phyloP scores from a whole-genome alignment of 148 eudicot species.

The Chenopodium berlandieri region DNA sequence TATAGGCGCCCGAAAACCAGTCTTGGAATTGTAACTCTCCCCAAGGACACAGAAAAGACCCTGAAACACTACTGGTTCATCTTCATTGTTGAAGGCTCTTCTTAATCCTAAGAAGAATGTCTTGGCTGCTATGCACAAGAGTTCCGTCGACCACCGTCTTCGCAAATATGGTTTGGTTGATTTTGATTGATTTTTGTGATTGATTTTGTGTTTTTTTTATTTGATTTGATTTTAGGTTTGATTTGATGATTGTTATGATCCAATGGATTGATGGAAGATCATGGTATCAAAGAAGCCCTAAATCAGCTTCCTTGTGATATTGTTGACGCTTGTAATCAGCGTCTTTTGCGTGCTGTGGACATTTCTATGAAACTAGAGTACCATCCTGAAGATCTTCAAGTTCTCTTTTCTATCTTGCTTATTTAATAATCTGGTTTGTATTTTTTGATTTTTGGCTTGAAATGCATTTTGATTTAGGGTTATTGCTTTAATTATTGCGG shows the following conservation, averaged over 20 bases:
- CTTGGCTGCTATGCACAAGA: slow-evolving; percentile 75
- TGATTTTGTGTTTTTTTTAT: background rate
- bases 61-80: slow-evolving; percentile 27
- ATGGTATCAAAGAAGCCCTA: slow-evolving; percentile 83
- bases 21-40: too few relatives aligned
- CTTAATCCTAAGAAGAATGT: slow-evolving; percentile 74
- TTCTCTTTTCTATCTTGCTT: slow-evolving; percentile 7
- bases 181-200: background rate
- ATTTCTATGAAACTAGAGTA: slow-evolving; percentile 89
- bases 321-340: slow-evolving; percentile 87
- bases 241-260: slow-evolving; percentile 79
- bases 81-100: slow-evolving; percentile 47
- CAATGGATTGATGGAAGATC: slow-evolving; percentile 38
- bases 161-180: slow-evolving; percentile 50
- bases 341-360: slow-evolving; percentile 90
- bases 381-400: slow-evolving; percentile 80
- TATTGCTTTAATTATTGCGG: too few relatives aligned
- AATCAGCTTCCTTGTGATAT: slow-evolving; percentile 81
- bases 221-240: slow-evolving; percentile 48
- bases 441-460: background rate
- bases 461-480: too few relatives aligned
- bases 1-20: too few relatives aligned
- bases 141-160: slow-evolving; percentile 60
- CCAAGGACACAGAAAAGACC: too few relatives aligned
- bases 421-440: background rate